Evolutionary conservation across 306 rosid species (phyloP), one percentile per base, ranked within the genome.

Genomic region (Citrullus colocynthis): DNA sequence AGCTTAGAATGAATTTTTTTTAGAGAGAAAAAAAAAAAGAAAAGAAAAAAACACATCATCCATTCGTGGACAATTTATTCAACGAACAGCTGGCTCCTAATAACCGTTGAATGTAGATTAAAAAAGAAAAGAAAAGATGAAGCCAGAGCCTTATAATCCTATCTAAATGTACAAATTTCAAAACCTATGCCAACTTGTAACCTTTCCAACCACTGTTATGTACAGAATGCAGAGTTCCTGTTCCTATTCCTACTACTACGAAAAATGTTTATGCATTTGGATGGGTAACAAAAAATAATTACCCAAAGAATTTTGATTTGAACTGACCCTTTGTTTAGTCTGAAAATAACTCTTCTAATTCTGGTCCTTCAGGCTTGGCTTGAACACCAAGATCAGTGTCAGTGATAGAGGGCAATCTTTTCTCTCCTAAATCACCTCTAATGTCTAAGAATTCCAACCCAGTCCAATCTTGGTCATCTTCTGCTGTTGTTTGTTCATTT

Each of bases 261-360:
- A 10, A 64, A 57, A 73, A 60, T 36, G 79, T 58, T 63, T 24
- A 3, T 56, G 39, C 52, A 67, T 58, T 6, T 56, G 9, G 21
- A 56, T 11, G 66, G 70, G 76, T 34, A 51, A 58, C 48, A 28
- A 77, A 76, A 48, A 83, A 32, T 2, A 36, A 78, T n/a, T 55
- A n/a, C 80, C 79, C 70, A 55, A 80, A 57, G 52, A 80, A 65
- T 14, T 28, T 77, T 70, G 65, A 45, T 71, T 24, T 57, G 76
- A 44, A 63, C 21, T 69, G 24, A 17, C 56, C 36, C 13, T 60
- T 10, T 76, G 52, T 63, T 84, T 83, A 93, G 85, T 89, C 93
- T 36, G 96, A 90, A 84, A 88, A 91, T 16, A 93, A 83, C 84
- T 80, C 95, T 80, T 89, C 92, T 11, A 89, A 63, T 82, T 87